These are phyloP conservation scores for Ampelomyces quisqualis DNA, from an alignment of 2,329 filamentous ascomycete genomes.

Conservation along the genomic window DNA sequence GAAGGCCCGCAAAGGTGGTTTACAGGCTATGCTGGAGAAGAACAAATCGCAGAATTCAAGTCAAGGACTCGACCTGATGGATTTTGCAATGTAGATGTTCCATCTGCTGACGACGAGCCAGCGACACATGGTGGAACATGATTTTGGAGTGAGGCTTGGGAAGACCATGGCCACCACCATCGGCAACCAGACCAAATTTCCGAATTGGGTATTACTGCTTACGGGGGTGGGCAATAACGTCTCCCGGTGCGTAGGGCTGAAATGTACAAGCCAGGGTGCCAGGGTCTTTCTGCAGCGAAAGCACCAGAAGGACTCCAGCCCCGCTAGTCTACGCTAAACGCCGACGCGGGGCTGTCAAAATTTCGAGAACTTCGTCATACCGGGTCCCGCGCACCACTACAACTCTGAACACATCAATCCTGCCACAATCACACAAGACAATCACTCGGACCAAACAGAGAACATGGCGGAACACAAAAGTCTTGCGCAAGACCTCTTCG, in stretches of 20 bases:
- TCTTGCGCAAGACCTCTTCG: constrained; percentile 53
- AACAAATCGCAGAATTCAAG: constrained; percentile 41
- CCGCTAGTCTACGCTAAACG: constrained; percentile 22
- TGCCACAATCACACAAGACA: constrained; percentile 2
- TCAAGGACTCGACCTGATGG: constrained; percentile 53
- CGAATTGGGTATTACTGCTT: too few relatives aligned
- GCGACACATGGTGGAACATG: too few relatives aligned
- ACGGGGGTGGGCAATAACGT: too few relatives aligned
- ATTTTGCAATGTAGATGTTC: constrained; percentile 53
- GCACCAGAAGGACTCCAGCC: constrained; percentile 26
- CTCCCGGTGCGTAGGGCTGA: constrained; percentile 37
- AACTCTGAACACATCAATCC: constrained; percentile 5
- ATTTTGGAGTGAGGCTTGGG: too few relatives aligned
- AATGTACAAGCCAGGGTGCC: too few relatives aligned
- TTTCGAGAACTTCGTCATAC: constrained; percentile 30
- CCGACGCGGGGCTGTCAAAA: constrained; percentile 37
- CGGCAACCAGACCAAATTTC: too few relatives aligned
- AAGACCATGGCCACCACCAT: too few relatives aligned
- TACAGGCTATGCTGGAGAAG: constrained; percentile 56
- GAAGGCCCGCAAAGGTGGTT: constrained; percentile 56
- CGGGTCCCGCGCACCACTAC: constrained; percentile 10
- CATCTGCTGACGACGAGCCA: too few relatives aligned
- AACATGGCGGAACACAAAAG: constrained; percentile 42
- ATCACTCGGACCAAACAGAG: background rate
- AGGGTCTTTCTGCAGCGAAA: constrained; percentile 25